Evolutionary conservation across 2,329 filamentous ascomycete species (phyloP).

Genomic region (Fusarium dlaminii): DNA sequence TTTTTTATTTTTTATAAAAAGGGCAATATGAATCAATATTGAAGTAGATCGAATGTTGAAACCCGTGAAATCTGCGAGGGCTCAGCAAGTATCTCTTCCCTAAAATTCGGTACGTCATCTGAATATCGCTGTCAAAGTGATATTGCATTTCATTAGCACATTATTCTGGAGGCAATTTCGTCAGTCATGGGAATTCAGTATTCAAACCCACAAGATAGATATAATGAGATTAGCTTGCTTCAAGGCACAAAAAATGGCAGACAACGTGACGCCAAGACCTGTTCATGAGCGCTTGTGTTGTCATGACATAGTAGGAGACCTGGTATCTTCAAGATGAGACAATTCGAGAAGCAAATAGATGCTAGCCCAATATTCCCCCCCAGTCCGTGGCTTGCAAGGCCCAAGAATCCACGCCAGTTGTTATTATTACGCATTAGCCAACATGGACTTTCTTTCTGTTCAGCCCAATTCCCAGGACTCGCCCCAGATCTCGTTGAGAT

Average conservation of each 20-base stretch:
- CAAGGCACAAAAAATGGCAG: slow-evolving; percentile 20
- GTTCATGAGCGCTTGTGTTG: slow-evolving; percentile 26
- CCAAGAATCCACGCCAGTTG: slow-evolving; percentile 27
- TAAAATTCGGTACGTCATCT: background rate
- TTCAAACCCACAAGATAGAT: slow-evolving; percentile 29
- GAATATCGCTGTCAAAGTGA: background rate
- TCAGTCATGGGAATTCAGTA: slow-evolving; percentile 29
- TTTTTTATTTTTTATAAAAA: background rate
- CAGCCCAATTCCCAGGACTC: slow-evolving; percentile 57
- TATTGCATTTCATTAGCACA: slow-evolving; percentile 13
- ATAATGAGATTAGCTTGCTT: slow-evolving; percentile 16
- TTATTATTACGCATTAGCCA: slow-evolving; percentile 39
- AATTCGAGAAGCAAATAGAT: slow-evolving; percentile 1
- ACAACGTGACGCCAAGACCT: slow-evolving; percentile 12
- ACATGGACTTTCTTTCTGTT: slow-evolving; percentile 10
- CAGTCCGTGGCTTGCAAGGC: background rate
- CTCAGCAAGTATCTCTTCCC: slow-evolving; percentile 14
- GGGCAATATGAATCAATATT: background rate
- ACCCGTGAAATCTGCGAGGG: slow-evolving; percentile 4
- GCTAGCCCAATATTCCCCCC: slow-evolving; percentile 10
- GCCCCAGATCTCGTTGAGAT: slow-evolving; percentile 66
- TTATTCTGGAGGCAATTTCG: slow-evolving; percentile 1
- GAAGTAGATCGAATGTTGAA: background rate
- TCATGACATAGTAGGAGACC: slow-evolving; percentile 25
- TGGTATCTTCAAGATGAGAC: slow-evolving; percentile 37